Conservation (phyloP, 345 rosid species). For the Isatis tinctoria region DNA sequence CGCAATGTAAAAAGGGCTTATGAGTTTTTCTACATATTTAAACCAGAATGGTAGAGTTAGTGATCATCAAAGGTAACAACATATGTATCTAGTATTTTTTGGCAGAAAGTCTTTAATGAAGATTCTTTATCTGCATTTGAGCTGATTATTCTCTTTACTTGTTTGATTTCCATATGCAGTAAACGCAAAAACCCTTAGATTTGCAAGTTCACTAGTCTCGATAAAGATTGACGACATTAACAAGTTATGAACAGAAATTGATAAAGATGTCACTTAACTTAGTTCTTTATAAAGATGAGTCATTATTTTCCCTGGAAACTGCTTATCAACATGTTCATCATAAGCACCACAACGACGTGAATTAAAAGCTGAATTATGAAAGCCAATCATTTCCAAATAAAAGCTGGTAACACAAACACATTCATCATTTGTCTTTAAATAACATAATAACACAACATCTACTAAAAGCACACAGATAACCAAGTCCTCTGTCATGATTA, state of each 20-base stretch:
- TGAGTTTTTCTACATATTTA: background rate
- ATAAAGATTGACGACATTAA: constrained; percentile 63
- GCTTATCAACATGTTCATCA: no score
- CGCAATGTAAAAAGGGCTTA: no score
- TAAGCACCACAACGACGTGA: no score
- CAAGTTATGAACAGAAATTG: constrained; percentile 31
- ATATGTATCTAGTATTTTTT: background rate
- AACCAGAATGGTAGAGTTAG: background rate
- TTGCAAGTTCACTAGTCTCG: constrained; percentile 84
- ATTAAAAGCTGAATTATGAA: no score
- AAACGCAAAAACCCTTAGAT: constrained; percentile 77
- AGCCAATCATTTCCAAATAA: background rate
- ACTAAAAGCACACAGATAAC: background rate
- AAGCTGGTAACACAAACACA: background rate
- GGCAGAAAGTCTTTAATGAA: no score
- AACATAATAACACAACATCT: background rate
- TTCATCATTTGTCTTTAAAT: background rate
- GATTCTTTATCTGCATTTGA: background rate
- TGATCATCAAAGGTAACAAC: background rate
- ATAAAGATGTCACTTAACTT: no score
- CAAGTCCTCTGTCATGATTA: background rate
- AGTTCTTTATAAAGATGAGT: no score
- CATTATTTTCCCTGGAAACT: no score
- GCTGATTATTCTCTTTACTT: constrained; percentile 33
- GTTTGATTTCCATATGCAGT: constrained; percentile 83